Base-by-base conservation (phyloP, 2,329 filamentous ascomycete genomes). In the Dryadomyces quercivorus region DNA sequence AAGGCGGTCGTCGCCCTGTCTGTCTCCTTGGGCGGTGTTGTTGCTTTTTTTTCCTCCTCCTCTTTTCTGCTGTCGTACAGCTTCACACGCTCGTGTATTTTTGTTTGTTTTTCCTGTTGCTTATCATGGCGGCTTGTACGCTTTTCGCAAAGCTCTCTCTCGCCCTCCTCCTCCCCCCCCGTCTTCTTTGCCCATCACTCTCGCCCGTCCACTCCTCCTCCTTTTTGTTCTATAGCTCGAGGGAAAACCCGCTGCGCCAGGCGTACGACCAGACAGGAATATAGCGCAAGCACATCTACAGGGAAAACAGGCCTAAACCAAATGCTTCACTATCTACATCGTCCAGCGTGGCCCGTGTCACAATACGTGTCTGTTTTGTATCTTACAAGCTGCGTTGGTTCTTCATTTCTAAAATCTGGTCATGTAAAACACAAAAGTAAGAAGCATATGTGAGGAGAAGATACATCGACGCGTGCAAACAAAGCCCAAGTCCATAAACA, bases 1-100 rank as follows among this genome's bases (percentile, higher is more conserved):
- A 65, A 31, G 26, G 26, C 26, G 26, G 46, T 8, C 6, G 5
- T 9, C 15, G 36, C 20, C 43, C 18, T 56, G 4, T 8, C 44
- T 38, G 18, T 46, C 42, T 53, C 15, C 13, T 22, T 18, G 18
- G 21, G 9, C 16, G 22, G 21, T n/a, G 12, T 6, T 13, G 18
- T 21, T 18, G 22, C 1, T 55, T 50, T 12, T 47, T 31, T 55
- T 50, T 12, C 43, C 18, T 51, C 21, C 15, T 44, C 13, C 36
- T 42, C 20, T 48, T 21, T 48, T 51, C n/a, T 53, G 20, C 5
- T 40, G 18, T 9, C 44, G 21, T 44, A 38, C 8, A 42, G 34
- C 40, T 38, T 8, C 48, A 47, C n/a, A 42, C n/a, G 42, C 42
- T 44, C 18, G 42, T 44, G 18, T 18, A 3, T 44, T 44, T 44